Evolutionary conservation across 2,329 filamentous ascomycete species (phyloP).

Genomic region (Dothideomycetes sp.): DNA sequence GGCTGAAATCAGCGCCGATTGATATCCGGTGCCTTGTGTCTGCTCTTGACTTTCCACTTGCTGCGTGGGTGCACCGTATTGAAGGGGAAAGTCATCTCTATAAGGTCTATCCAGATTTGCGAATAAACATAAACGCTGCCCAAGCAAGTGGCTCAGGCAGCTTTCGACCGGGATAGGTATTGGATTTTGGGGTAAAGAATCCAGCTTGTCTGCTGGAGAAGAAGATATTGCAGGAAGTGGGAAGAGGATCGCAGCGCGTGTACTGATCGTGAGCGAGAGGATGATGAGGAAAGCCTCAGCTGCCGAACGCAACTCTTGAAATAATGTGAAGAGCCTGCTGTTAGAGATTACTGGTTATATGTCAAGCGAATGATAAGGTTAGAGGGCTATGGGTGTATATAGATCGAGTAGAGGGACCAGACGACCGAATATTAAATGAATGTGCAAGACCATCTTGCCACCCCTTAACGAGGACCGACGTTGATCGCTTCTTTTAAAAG

Average conservation of each 20-base stretch:
- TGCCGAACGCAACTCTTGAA: neutral
- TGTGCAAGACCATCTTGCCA: neutral
- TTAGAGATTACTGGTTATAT: no score
- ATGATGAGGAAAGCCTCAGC: neutral
- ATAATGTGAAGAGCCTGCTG: no score
- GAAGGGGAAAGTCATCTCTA: neutral
- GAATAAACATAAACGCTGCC: neutral
- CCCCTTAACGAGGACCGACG: no score
- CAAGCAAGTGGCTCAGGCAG: neutral
- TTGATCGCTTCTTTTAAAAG: neutral
- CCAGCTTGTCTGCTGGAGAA: no score
- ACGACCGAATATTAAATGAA: neutral
- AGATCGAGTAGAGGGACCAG: neutral
- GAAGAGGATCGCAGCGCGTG: conserved; percentile 4
- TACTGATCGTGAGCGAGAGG: neutral
- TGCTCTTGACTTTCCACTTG: neutral
- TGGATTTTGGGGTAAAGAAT: no score
- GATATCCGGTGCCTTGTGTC: neutral
- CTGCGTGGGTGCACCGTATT: conserved; percentile 1
- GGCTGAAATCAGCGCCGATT: neutral
- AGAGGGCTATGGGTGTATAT: no score
- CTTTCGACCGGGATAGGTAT: neutral
- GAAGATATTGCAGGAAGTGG: no score
- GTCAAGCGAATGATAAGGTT: no score
- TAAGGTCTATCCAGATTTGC: conserved; percentile 6